Evolutionary conservation across 352 stramenopile genomes (phyloP).

Genomic region (Sclerospora graminicola): DNA sequence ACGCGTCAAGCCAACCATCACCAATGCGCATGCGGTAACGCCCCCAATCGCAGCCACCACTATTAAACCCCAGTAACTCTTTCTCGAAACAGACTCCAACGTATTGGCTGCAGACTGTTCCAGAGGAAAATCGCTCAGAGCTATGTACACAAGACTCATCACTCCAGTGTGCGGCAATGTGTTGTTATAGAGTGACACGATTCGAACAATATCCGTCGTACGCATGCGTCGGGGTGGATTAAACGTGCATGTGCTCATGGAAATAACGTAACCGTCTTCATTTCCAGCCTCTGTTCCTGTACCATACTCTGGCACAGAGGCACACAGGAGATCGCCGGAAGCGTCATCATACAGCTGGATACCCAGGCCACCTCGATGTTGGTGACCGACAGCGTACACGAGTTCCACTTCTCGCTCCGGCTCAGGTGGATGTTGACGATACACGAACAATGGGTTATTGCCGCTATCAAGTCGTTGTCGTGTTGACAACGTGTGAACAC

Average conservation of each 20-base stretch:
- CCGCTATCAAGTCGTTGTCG: slow-evolving; percentile 43
- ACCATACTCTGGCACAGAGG: slow-evolving; percentile 55
- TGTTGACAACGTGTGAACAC: slow-evolving; percentile 68
- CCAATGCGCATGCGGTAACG: slow-evolving; percentile 14
- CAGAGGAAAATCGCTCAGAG: slow-evolving; percentile 44
- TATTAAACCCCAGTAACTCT: slow-evolving; percentile 7
- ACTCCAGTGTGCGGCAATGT: slow-evolving; percentile 61
- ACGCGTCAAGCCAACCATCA: slow-evolving; percentile 20
- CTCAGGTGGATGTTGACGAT: slow-evolving; percentile 15
- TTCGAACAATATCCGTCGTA: slow-evolving; percentile 54
- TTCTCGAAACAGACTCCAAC: slow-evolving; percentile 1
- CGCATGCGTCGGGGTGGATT: slow-evolving; percentile 58
- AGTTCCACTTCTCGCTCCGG: slow-evolving; percentile 53
- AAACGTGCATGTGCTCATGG: slow-evolving; percentile 73
- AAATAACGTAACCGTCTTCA: slow-evolving; percentile 55
- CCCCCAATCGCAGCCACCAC: slow-evolving; percentile 16
- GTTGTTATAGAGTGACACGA: slow-evolving; percentile 79
- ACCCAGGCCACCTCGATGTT: slow-evolving; percentile 60
- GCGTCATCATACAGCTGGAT: slow-evolving; percentile 67
- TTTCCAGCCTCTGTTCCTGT: slow-evolving; percentile 45
- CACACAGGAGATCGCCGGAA: slow-evolving; percentile 56
- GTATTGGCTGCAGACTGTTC: slow-evolving; percentile 5
- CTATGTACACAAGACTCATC: slow-evolving; percentile 76
- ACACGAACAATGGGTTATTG: slow-evolving; percentile 14
- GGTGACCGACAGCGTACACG: slow-evolving; percentile 69